These are phyloP conservation scores for Hypoxylon sp. DNA, from an alignment of 2,329 filamentous ascomycete species.

Conservation along the genomic window DNA sequence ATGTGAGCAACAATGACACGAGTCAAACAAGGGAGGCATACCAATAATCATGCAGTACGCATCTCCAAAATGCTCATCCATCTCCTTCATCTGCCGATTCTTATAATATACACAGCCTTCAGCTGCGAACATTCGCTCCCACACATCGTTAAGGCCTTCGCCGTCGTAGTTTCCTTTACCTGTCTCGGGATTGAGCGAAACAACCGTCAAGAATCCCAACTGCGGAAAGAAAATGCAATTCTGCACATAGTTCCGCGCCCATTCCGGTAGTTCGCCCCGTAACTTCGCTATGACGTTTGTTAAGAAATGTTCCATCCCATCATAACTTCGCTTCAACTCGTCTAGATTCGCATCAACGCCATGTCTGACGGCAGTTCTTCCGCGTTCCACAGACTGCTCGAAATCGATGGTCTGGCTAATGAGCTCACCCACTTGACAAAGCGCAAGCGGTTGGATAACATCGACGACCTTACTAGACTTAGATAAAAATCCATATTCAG, in stretches of 20 bases:
- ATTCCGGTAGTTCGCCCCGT: slow-evolving; percentile 72
- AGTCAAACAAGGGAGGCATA: slow-evolving; percentile 57
- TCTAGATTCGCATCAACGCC: slow-evolving; percentile 84
- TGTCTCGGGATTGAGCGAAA: slow-evolving; percentile 72
- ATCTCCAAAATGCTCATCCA: slow-evolving; percentile 88
- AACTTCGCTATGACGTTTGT: slow-evolving; percentile 77
- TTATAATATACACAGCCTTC: slow-evolving; percentile 87
- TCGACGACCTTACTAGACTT: slow-evolving; percentile 53
- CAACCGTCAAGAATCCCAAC: slow-evolving; percentile 87
- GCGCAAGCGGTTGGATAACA: slow-evolving; percentile 72
- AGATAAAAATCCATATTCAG: slow-evolving; percentile 3
- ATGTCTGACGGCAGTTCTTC: slow-evolving; percentile 78
- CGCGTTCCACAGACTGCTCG: slow-evolving; percentile 78
- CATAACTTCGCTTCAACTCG: slow-evolving; percentile 80
- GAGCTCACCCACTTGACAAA: slow-evolving; percentile 72
- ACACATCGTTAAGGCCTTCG: slow-evolving; percentile 69
- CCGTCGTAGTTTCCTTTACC: slow-evolving; percentile 76
- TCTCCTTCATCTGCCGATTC: slow-evolving; percentile 81
- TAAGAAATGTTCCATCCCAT: slow-evolving; percentile 82
- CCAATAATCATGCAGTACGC: slow-evolving; percentile 87
- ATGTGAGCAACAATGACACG: slow-evolving; percentile 28
- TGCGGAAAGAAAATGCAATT: slow-evolving; percentile 94
- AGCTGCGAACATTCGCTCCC: slow-evolving; percentile 84
- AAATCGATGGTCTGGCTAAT: slow-evolving; percentile 86
- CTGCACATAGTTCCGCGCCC: slow-evolving; percentile 66